phyloP scores from a whole-genome alignment of 202 grass and related monocot species.

The Schoenoplectus tabernaemontani region DNA sequence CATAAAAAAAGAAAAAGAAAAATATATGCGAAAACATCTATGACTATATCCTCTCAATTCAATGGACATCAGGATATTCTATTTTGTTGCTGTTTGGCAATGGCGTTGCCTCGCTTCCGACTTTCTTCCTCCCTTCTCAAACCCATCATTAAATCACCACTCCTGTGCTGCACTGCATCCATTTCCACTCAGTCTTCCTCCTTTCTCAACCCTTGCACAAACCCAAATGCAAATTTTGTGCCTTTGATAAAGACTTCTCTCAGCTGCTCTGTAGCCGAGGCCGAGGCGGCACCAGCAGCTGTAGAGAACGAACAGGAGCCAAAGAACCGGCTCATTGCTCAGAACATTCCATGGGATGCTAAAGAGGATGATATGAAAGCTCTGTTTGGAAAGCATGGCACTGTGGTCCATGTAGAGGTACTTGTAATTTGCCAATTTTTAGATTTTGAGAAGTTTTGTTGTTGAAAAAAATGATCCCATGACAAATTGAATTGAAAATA shows the following conservation, averaged over 20 bases:
- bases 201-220: background rate
- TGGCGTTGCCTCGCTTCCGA: conserved; percentile 45
- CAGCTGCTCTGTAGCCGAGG: conserved; percentile 28
- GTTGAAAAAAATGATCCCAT: background rate
- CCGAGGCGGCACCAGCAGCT: background rate
- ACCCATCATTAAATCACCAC: conserved; percentile 6
- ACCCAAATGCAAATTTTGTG: conserved; percentile 11
- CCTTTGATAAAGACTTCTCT: conserved; percentile 20
- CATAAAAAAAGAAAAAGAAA: conserved; percentile 30
- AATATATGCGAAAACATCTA: conserved; percentile 30
- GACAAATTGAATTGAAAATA: too few relatives aligned
- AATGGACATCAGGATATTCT: background rate
- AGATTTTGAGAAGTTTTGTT: background rate
- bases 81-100: conserved; percentile 18
- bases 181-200: conserved; percentile 3
- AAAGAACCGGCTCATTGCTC: conserved; percentile 64
- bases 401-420: conserved; percentile 71
- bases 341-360: conserved; percentile 84
- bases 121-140: conserved; percentile 29
- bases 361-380: conserved; percentile 58
- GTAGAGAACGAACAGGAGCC: conserved; percentile 15
- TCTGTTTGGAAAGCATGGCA: conserved; percentile 71
- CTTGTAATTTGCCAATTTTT: background rate
- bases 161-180: conserved; percentile 1
- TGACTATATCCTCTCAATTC: conserved; percentile 17